Conservation (phyloP, 768 basidiomycete genomes). For the Gautieria morchelliformis region DNA sequence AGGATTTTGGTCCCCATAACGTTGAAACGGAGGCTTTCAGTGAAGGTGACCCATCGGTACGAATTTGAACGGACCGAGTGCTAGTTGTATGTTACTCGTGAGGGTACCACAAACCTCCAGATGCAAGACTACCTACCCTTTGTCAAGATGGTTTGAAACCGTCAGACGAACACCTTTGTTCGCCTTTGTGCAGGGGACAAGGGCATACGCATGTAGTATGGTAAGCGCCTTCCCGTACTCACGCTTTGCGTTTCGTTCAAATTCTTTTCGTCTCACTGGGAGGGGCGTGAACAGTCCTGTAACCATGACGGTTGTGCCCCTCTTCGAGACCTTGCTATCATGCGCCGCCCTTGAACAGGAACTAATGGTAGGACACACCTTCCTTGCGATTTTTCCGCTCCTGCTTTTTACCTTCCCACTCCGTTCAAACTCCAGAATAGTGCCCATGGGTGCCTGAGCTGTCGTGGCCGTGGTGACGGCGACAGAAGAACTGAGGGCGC, state of each 20-base stretch:
- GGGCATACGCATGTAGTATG: conserved; percentile 78
- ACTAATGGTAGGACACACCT: conserved; percentile 35
- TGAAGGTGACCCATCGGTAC: conserved; percentile 59
- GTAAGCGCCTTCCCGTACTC: conserved; percentile 83
- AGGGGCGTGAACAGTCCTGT: conserved; percentile 68
- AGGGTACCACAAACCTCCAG: neutral
- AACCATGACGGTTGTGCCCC: conserved; percentile 77
- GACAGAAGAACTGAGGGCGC: conserved; percentile 67
- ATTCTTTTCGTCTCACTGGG: conserved; percentile 87
- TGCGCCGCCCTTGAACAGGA: neutral
- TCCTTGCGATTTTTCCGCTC: conserved; percentile 57
- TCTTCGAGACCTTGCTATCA: conserved; percentile 30
- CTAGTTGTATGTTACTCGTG: conserved; percentile 4
- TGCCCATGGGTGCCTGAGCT: conserved; percentile 67
- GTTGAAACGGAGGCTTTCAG: conserved; percentile 55
- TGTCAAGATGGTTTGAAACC: conserved; percentile 57
- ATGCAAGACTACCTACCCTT: conserved; percentile 43
- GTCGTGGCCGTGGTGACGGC: conserved; percentile 66
- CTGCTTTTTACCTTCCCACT: conserved; percentile 49
- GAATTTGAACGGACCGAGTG: conserved; percentile 48
- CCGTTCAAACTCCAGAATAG: conserved; percentile 61
- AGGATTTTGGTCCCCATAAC: conserved; percentile 77
- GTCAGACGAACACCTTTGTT: conserved; percentile 59
- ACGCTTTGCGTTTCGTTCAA: conserved; percentile 79
- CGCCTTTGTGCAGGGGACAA: conserved; percentile 61